Evolutionary conservation across 1,284 basidiomycete genomes (phyloP), one percentile per base, ranked within the genome.

Genomic region (Sporisorium exsertum): DNA sequence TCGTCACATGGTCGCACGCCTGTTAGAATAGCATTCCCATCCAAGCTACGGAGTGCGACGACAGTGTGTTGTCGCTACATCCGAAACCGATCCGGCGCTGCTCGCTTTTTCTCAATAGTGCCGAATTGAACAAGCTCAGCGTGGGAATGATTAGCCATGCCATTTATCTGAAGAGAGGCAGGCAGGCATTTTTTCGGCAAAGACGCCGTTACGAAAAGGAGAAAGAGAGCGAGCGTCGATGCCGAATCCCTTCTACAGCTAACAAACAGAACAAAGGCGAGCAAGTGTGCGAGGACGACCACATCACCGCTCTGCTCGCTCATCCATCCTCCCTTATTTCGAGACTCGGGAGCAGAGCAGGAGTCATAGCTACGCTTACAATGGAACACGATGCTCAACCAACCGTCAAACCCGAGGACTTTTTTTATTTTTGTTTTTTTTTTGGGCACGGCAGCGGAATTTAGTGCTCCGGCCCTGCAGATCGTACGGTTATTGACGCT

Each of bases 401-500:
- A 49, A 49, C 47, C 47, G 47, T 49, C 47, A 49, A 49, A 49
- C 47, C 47, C 47, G 47, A 49, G 29, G n/a, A n/a, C n/a, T n/a
- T n/a, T n/a, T n/a, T n/a, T 29, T 49, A 16, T 43, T 32, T 46
- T 46, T 20, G 2, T 13, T n/a, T 32, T 22, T 33, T 45, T 52
- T 52, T 42, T 51, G 13, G 42, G 43, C 29, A 35, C 5, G 18
- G 7, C 3, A 26, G 22, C 51, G 56, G 56, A 58, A 32, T 40
- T 42, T 47, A 26, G 52, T 20, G 15, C 56, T 67, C 58, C 59
- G 58, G 20, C 35, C 46, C 33, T 52, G 50, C 40, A 60, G 50
- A 53, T 53, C 24, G 46, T 50, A 32, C 69, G 69, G 69, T 37
- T 71, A 71, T 58, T 49, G 43, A 58, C 68, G 68, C 68, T 71